These are phyloP conservation scores for Blepharisma undulans DNA, from an alignment of 169 alveolate species.

Conservation along the genomic window DNA sequence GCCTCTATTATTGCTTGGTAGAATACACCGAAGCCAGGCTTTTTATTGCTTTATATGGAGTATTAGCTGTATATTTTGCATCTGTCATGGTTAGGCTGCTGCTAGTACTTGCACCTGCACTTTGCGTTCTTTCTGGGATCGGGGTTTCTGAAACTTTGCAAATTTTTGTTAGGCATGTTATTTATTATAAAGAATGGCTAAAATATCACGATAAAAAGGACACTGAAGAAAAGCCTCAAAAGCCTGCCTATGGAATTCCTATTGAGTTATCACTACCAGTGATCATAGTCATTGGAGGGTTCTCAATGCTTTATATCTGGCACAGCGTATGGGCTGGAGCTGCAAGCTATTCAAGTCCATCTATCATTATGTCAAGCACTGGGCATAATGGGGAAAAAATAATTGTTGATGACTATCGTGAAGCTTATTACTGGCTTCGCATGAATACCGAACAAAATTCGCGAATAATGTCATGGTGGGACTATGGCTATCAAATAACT, in stretches of 20 bases:
- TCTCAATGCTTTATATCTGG: constrained; percentile 71
- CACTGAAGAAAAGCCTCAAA: neutral
- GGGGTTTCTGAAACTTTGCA: constrained; percentile 90
- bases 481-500: constrained; percentile 97
- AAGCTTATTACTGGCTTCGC: constrained; percentile 97
- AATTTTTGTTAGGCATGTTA: constrained; percentile 40
- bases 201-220: neutral
- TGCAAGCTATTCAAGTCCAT: constrained; percentile 92
- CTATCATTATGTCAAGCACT: constrained; percentile 88
- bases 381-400: constrained; percentile 86
- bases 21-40: constrained; percentile 88
- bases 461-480: constrained; percentile 98
- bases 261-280: constrained; percentile 44
- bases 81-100: constrained; percentile 97
- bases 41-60: constrained; percentile 91
- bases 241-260: constrained; percentile 33
- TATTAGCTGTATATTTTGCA: constrained; percentile 93
- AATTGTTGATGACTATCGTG: constrained; percentile 97
- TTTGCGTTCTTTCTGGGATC: constrained; percentile 92
- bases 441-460: constrained; percentile 94
- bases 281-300: constrained; percentile 50
- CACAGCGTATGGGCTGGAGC: constrained; percentile 93
- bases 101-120: constrained; percentile 94
- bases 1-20: constrained; percentile 82
- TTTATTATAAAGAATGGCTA: constrained; percentile 23